These are phyloP conservation scores for Luzula sylvatica DNA, from an alignment of 176 grass and related monocot genomes.

Conservation along the genomic window DNA sequence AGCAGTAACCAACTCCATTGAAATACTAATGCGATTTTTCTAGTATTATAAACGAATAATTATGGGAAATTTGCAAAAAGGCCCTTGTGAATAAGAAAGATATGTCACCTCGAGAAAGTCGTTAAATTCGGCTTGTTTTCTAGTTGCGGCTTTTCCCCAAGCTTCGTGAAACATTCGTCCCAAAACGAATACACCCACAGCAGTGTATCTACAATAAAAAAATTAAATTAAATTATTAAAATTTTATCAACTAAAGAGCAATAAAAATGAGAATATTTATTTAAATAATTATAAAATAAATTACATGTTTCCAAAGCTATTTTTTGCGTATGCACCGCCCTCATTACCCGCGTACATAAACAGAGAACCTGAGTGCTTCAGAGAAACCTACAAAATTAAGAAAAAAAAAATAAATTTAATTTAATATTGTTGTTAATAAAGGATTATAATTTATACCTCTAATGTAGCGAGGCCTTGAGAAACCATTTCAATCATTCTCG, in stretches of 20 bases:
- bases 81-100: not conserved
- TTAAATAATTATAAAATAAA: not conserved
- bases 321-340: constrained; percentile 96
- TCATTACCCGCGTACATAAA: constrained; percentile 93
- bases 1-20: constrained; percentile 98
- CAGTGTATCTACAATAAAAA: constrained; percentile 56
- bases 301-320: constrained; percentile 93
- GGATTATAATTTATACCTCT: constrained; percentile 40
- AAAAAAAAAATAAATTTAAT: not conserved
- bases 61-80: too few relatives aligned
- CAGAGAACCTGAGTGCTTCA: constrained; percentile 89
- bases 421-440: too few relatives aligned
- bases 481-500: constrained; percentile 81
- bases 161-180: constrained; percentile 67
- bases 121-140: constrained; percentile 88
- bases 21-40: constrained; percentile 79
- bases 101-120: constrained; percentile 60
- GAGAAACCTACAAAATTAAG: constrained; percentile 49
- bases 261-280: too few relatives aligned
- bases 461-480: constrained; percentile 67
- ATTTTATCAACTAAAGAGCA: too few relatives aligned
- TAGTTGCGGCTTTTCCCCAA: constrained; percentile 71
- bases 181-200: constrained; percentile 85
- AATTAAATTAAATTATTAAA: not conserved
- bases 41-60: too few relatives aligned